Percentiles rank a stretch among this genome's conserved stretches.
Conservation (phyloP, 139 green algal genomes). For the Astrephomene gubernaculifera region DNA sequence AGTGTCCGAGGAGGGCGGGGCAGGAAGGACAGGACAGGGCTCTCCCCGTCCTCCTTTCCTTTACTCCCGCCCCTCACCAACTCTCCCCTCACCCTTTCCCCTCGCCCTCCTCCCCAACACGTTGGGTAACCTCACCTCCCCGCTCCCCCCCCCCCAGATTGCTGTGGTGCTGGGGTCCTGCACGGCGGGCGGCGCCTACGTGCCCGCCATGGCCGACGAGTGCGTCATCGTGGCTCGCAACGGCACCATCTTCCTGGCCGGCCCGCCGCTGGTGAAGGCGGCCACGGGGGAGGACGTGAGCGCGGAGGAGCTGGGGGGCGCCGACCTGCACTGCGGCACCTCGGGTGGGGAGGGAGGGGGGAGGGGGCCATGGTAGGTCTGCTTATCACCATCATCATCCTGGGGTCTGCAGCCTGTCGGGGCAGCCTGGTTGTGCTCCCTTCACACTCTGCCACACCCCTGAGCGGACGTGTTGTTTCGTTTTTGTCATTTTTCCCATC, state of each 20-base stretch:
- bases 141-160: slow-evolving; percentile 71
- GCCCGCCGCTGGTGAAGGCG: slow-evolving; percentile 72
- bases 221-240: slow-evolving; percentile 81
- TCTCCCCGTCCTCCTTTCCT: neutral
- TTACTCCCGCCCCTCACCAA: neutral
- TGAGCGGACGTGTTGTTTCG: no score
- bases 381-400: neutral
- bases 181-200: slow-evolving; percentile 93
- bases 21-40: no score
- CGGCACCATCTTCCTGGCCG: slow-evolving; percentile 69
- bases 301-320: slow-evolving; percentile 92
- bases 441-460: no score
- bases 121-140: neutral
- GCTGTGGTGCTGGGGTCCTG: slow-evolving; percentile 94
- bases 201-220: slow-evolving; percentile 86
- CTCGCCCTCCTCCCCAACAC: neutral
- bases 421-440: no score
- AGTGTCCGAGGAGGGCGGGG: no score
- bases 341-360: neutral
- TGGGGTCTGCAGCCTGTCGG: no score
- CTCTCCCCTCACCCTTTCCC: neutral
- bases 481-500: no score
- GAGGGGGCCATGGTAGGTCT: neutral
- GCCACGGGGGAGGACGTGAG: slow-evolving; percentile 93
- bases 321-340: slow-evolving; percentile 85